These are phyloP conservation scores for Aspergillus sclerotialis DNA, from an alignment of 2,329 filamentous ascomycete genomes.

Conservation along the genomic window DNA sequence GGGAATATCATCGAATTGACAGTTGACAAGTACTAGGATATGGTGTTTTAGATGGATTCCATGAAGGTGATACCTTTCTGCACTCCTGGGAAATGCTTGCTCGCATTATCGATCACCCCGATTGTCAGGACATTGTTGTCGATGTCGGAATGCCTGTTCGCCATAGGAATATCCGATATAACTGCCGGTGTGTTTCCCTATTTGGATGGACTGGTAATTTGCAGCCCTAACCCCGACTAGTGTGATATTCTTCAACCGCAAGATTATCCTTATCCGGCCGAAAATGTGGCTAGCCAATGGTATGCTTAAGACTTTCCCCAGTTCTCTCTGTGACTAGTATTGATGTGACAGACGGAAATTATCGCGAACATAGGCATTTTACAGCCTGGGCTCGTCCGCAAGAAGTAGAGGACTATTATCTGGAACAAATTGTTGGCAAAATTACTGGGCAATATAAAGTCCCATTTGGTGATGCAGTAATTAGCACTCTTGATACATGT, in stretches of 20 bases:
- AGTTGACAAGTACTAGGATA: conserved; percentile 41
- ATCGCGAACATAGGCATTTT: conserved; percentile 56
- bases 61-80: conserved; percentile 51
- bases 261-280: conserved; percentile 64
- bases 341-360: conserved; percentile 50
- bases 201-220: no score
- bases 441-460: conserved; percentile 52
- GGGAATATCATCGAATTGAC: neutral
- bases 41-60: conserved; percentile 61
- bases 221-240: no score
- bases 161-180: conserved; percentile 58
- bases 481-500: conserved; percentile 56
- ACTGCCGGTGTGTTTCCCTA: conserved; percentile 48
- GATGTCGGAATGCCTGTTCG: conserved; percentile 58
- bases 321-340: neutral
- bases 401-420: conserved; percentile 55
- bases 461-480: conserved; percentile 62
- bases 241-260: conserved; percentile 57
- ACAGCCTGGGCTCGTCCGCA: conserved; percentile 55
- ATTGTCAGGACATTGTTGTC: conserved; percentile 59
- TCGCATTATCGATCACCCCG: conserved; percentile 53
- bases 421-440: conserved; percentile 53
- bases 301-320: conserved; percentile 6
- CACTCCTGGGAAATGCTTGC: conserved; percentile 58
- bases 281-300: conserved; percentile 65